Base-by-base conservation (phyloP, 306 rosid species). In the Quercus agrifolia region DNA sequence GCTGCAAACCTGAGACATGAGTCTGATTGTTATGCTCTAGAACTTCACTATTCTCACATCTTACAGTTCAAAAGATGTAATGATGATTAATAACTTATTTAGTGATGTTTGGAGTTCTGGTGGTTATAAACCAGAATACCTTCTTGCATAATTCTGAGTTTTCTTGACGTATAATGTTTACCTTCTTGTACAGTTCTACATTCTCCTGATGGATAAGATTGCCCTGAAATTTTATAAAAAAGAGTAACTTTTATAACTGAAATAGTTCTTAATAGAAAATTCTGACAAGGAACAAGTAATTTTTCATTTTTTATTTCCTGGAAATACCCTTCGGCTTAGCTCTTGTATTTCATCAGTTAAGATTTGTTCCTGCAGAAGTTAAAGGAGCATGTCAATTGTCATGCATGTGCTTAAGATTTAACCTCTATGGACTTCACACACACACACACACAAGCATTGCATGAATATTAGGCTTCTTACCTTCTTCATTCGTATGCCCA, bases 401-500 rank as follows among this genome's bases (percentile, higher is more conserved):
- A 62, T 64, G 75, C 68, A 19, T 30, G n/a, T 61, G 61, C 30
- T 74, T 52, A 13, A 57, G 25, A 52, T 70, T 35, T 41, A 67
- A 67, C 1, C 46, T 66, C 20, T 21, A 7, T 18, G 14, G 19
- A 31, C 51, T 31, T 66, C 12, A 18, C 49, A 19, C 71, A 31
- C 46, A 0, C 25, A 75, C 46, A 41, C 46, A 6, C 41, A 35
- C 9, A 13, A 70, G 73, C 20, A 70, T 25, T 1, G 59, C 72
- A 51, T 73, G 57, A 76, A 69, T 62, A 28, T 64, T 17, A 59
- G 51, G 57, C 67, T 56, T 56, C 81, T 67, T 27, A 91, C 97
- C 94, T 92, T 90, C 84, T 83, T 83, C 91, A 74, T 74, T 46
- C 92, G 94, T 21, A 90, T 83, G 15, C 90, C 89, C 73, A 71